These are phyloP conservation scores for Neoascochyta sp. DNA, from an alignment of 2,329 filamentous ascomycete species.

Conservation along the genomic window DNA sequence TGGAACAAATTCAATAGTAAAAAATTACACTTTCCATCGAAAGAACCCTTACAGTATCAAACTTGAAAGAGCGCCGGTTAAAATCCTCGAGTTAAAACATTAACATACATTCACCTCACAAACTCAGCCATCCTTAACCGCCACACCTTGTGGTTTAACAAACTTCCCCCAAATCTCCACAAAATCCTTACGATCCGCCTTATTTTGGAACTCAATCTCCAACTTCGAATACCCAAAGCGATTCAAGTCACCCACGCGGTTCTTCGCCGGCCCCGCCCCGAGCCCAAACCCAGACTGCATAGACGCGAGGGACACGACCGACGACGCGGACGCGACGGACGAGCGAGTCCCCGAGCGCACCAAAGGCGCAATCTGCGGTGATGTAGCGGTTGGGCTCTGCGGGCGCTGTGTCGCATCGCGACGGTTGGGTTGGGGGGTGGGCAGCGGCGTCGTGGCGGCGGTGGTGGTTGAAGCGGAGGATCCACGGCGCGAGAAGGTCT, in stretches of 20 bases:
- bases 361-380: conserved; percentile 8
- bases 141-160: conserved; percentile 19
- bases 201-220: conserved; percentile 28
- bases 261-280: conserved; percentile 2
- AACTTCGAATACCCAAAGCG: conserved; percentile 26
- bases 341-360: conserved; percentile 8
- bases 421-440: conserved; percentile 4
- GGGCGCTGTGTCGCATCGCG: conserved; percentile 1
- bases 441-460: not conserved
- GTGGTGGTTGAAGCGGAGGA: conserved; percentile 9
- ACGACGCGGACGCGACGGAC: conserved; percentile 11
- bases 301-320: conserved; percentile 10
- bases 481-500: conserved; percentile 22
- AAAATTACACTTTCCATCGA: too few relatives aligned
- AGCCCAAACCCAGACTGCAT: conserved; percentile 6
- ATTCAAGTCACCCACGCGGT: conserved; percentile 15
- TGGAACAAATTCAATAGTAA: too few relatives aligned
- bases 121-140: too few relatives aligned
- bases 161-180: conserved; percentile 24
- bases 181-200: conserved; percentile 24
- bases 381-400: conserved; percentile 9
- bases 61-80: too few relatives aligned
- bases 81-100: too few relatives aligned
- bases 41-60: too few relatives aligned
- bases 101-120: too few relatives aligned